Percentiles rank a stretch among this genome's conserved stretches.
phyloP scores from a whole-genome alignment of 352 stramenopile genomes.

The Elongisporangium undulatum region DNA sequence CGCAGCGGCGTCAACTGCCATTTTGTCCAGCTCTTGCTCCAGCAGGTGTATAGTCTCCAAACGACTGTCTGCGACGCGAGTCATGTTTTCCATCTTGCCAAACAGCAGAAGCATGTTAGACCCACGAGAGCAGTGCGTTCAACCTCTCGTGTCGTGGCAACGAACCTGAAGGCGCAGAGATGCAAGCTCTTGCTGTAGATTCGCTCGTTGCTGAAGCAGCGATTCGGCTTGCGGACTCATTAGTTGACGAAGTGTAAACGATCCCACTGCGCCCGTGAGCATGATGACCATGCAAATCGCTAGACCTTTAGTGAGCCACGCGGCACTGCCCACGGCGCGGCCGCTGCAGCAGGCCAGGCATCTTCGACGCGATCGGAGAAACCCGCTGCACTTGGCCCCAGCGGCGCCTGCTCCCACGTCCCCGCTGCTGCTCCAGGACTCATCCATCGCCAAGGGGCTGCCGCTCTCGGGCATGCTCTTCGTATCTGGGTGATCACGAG shows the following conservation, averaged over 20 bases:
- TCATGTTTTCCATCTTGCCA: slow-evolving; percentile 57
- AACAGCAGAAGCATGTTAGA: slow-evolving; percentile 1
- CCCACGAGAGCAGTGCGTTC: not conserved
- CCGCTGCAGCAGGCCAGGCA: slow-evolving; percentile 8
- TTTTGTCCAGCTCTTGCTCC: slow-evolving; percentile 62
- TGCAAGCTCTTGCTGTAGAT: slow-evolving; percentile 47
- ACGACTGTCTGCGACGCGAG: slow-evolving; percentile 56
- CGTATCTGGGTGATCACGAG: too few species aligned
- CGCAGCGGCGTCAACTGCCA: slow-evolving; percentile 45
- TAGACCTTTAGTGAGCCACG: slow-evolving; percentile 30
- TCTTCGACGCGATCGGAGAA: slow-evolving; percentile 3
- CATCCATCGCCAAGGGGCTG: slow-evolving; percentile 8
- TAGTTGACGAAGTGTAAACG: slow-evolving; percentile 70
- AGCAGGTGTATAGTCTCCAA: slow-evolving; percentile 70
- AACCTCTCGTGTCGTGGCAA: not conserved
- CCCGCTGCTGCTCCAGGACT: slow-evolving; percentile 10
- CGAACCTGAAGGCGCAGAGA: slow-evolving; percentile 40
- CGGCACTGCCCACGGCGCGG: slow-evolving; percentile 14
- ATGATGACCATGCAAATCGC: slow-evolving; percentile 50
- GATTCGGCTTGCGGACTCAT: slow-evolving; percentile 73
- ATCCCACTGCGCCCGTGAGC: slow-evolving; percentile 51
- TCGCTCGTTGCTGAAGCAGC: slow-evolving; percentile 49
- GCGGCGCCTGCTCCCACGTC: slow-evolving; percentile 8
- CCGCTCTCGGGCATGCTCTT: too few species aligned
- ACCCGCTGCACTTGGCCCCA: not conserved